Percentiles rank a stretch among this genome's conserved stretches.
Evolutionary conservation across 2,329 filamentous ascomycete genomes (phyloP).

Genomic region (Phyllosticta citribraziliensis): DNA sequence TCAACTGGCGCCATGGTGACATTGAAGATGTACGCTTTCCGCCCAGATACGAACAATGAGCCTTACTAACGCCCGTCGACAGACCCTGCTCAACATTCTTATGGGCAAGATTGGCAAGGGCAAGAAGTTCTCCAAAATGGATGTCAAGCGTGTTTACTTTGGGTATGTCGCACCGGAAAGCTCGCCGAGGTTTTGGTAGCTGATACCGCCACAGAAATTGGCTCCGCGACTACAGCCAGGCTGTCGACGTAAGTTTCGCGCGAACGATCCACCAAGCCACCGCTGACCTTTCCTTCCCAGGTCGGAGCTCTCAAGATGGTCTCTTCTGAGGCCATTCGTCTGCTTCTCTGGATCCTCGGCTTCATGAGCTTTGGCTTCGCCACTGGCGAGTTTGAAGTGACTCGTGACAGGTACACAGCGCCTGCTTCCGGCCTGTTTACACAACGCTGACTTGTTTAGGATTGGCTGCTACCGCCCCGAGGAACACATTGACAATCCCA

Average conservation of each 20-base stretch:
- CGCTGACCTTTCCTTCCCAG: slow-evolving; percentile 8
- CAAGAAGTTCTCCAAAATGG: slow-evolving; percentile 83
- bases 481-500: slow-evolving; percentile 71
- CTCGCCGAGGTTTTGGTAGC: neutral
- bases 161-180: slow-evolving; percentile 33
- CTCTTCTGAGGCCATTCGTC: slow-evolving; percentile 80
- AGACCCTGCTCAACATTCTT: slow-evolving; percentile 61
- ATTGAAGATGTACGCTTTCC: slow-evolving; percentile 63
- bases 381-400: slow-evolving; percentile 78
- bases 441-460: neutral
- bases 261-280: neutral
- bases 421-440: neutral
- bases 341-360: slow-evolving; percentile 78
- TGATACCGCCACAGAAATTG: slow-evolving; percentile 51
- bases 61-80: neutral
- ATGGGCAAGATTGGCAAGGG: slow-evolving; percentile 37
- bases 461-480: slow-evolving; percentile 40
- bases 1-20: slow-evolving; percentile 62
- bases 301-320: slow-evolving; percentile 84
- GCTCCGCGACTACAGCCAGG: slow-evolving; percentile 88
- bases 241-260: slow-evolving; percentile 54
- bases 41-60: neutral
- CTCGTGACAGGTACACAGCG: slow-evolving; percentile 48
- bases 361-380: slow-evolving; percentile 84
- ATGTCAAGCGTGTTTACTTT: slow-evolving; percentile 85